These are phyloP conservation scores for Rhodamnia rubescens DNA, from an alignment of 345 rosid genomes.

Conservation along the genomic window DNA sequence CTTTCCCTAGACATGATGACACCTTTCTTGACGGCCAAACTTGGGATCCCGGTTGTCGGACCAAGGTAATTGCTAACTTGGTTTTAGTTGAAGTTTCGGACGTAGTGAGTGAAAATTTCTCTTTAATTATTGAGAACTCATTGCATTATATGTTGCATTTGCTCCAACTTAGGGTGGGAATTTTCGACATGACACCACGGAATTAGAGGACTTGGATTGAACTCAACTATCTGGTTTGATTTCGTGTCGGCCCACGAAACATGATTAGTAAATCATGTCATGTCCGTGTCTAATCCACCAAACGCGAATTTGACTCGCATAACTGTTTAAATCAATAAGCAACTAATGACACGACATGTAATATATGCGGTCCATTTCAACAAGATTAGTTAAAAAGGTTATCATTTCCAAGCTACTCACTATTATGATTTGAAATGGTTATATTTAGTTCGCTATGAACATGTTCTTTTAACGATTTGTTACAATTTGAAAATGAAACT, in stretches of 20 bases:
- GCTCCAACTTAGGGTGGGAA: too few species aligned
- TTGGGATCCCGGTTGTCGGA: too few species aligned
- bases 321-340: rapidly evolving
- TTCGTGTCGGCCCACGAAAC: rapidly evolving
- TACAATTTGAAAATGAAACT: background rate
- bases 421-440: background rate
- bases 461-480: background rate
- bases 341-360: rapidly evolving
- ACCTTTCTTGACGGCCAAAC: too few species aligned
- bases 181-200: too few species aligned
- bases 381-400: background rate
- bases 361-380: background rate
- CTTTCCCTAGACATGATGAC: too few species aligned
- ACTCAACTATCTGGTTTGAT: background rate
- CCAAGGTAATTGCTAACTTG: too few species aligned
- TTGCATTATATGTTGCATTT: too few species aligned
- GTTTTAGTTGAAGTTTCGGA: too few species aligned
- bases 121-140: too few species aligned
- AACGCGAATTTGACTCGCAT: rapidly evolving
- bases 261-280: background rate
- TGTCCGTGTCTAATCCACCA: background rate
- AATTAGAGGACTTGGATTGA: background rate
- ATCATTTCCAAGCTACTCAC: background rate
- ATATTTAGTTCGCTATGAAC: background rate
- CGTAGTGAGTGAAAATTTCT: too few species aligned